Conservation (phyloP, 1,284 basidiomycete species). For the Xanthoconium separans region DNA sequence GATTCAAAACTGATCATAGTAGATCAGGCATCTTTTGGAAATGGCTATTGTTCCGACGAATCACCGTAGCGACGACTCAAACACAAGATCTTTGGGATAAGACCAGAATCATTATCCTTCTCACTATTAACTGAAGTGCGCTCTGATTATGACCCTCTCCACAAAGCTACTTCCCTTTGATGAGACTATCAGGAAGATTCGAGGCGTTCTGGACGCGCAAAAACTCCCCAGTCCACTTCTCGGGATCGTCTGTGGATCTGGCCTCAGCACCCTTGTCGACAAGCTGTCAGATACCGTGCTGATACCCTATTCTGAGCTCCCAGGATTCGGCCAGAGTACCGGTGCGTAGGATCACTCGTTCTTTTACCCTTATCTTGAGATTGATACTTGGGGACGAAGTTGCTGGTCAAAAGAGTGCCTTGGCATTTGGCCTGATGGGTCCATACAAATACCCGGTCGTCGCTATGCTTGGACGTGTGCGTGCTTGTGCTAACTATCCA, state of each 20-base stretch:
- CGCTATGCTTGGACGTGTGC: conserved; percentile 80
- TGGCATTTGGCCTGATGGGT: conserved; percentile 78
- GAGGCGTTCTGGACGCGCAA: conserved; percentile 37
- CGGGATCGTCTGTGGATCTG: conserved; percentile 80
- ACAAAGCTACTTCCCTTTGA: conserved; percentile 32
- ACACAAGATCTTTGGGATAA: too few species aligned
- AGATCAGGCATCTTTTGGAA: too few species aligned
- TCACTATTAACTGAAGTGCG: too few species aligned
- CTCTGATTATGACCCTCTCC: conserved; percentile 10
- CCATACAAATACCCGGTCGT: conserved; percentile 66
- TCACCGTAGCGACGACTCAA: too few species aligned
- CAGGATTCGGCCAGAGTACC: conserved; percentile 73
- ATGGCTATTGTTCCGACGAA: too few species aligned
- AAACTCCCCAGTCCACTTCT: conserved; percentile 55
- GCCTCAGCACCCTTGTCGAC: conserved; percentile 63
- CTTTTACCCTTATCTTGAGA: not conserved
- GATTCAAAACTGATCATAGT: too few species aligned
- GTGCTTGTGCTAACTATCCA: conserved; percentile 20
- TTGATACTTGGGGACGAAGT: conserved; percentile 41
- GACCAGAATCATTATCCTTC: too few species aligned
- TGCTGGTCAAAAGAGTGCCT: conserved; percentile 68
- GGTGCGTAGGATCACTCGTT: conserved; percentile 41
- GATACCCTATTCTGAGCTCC: conserved; percentile 59
- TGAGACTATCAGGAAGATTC: conserved; percentile 40
- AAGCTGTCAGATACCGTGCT: conserved; percentile 53